Conservation (phyloP, 345 rosid genomes). For the Salix caprea region DNA sequence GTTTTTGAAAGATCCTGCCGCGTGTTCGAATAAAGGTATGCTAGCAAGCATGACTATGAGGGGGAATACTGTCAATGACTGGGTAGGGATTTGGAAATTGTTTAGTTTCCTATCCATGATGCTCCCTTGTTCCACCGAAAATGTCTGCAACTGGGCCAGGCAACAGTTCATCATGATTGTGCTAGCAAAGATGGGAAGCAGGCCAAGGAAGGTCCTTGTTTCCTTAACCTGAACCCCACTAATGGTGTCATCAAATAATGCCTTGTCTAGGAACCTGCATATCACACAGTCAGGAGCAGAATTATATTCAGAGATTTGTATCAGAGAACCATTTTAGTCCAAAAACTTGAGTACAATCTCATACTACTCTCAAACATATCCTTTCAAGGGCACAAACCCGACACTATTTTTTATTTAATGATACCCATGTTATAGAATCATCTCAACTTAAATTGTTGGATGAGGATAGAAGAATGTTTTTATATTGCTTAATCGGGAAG, state of each 20-base stretch:
- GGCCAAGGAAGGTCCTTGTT: slow-evolving; percentile 46
- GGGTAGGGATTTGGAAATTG: slow-evolving; percentile 45
- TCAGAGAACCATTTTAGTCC: too few species aligned
- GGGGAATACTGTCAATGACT: slow-evolving; percentile 43
- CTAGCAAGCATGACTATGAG: slow-evolving; percentile 41
- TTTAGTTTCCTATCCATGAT: slow-evolving; percentile 40
- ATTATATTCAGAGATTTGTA: too few species aligned
- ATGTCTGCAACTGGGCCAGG: slow-evolving; percentile 54
- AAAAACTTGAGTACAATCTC: too few species aligned
- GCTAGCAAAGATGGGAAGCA: slow-evolving; percentile 53
- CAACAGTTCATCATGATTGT: slow-evolving; percentile 66
- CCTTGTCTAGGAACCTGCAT: slow-evolving; percentile 47
- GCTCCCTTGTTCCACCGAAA: slow-evolving; percentile 55
- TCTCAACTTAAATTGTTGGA: too few species aligned
- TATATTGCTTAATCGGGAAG: too few species aligned
- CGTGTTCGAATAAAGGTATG: slow-evolving; percentile 38
- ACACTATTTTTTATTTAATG: too few species aligned
- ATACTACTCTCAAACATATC: too few species aligned
- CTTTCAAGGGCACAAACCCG: too few species aligned
- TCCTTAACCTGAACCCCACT: slow-evolving; percentile 40
- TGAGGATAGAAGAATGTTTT: too few species aligned
- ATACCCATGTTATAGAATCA: too few species aligned
- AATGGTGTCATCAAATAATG: slow-evolving; percentile 25
- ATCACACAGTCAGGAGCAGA: too few species aligned
- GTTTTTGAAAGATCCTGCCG: background rate